Evolutionary conservation across 306 rosid genomes (phyloP), one percentile per base, ranked within the genome.

Genomic region (Vigna unguiculata): DNA sequence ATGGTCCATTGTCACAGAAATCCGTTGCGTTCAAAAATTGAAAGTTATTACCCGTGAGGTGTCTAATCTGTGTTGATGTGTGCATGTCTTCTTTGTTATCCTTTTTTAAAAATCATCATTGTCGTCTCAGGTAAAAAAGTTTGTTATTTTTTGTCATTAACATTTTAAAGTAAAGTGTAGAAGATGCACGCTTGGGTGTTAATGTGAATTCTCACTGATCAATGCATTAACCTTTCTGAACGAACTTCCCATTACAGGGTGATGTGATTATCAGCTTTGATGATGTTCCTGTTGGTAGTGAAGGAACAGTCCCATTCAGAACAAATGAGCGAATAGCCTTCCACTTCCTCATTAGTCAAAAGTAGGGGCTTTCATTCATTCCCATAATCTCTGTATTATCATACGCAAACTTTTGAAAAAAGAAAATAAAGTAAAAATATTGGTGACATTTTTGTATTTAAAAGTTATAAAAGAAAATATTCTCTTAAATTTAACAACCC

Each of bases 211-310:
- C 71, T 69, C 19, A 30, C 54, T 62, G 12, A 40, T 40, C 47
- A 20, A 36, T 57, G 49, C 64, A 24, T 78, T 69, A 49, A 81
- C 72, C 57, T 71, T 75, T 58, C 76, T 16, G 21, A 70, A 46
- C 25, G 55, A 60, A 47, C 75, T 84, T 77, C 21, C 75, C 54
- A 49, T 85, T 84, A 77, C 90, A 95, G 99, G 99, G 99, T 67
- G 97, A 95, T 74, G 97, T 95, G 72, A 95, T 95, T 88, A 93
- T 92, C 74, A 92, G 97, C 87, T 95, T 95, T 65, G 92, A 95
- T 86, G 90, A 72, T 81, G 78, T 92, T 57, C 90, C 75, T 73
- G 88, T 95, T 74, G 99, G 99, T 64, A 78, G 92, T 75, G 99
- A 95, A 86, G 99, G 99, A 79, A 95, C 99, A 43, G 91, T 95